These are phyloP conservation scores for Fraxinus angustifolia DNA, from an alignment of 305 asterid genomes.

Conservation along the genomic window DNA sequence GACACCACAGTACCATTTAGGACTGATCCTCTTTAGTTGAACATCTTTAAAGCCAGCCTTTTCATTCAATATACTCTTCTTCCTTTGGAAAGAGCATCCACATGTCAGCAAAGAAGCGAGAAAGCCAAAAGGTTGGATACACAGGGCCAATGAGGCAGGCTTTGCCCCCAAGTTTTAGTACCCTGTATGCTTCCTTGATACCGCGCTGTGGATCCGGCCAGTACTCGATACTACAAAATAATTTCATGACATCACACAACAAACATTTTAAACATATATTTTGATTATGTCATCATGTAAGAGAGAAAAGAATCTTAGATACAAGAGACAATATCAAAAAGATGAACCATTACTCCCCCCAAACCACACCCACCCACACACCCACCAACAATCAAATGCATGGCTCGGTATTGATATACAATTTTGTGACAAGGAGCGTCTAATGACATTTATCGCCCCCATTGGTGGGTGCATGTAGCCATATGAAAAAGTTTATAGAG, in stretches of 20 bases:
- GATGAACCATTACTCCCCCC: no score
- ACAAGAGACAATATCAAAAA: not conserved
- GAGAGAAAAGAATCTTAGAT: not conserved
- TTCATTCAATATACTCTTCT: constrained; percentile 88
- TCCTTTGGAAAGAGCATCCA: constrained; percentile 99
- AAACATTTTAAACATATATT: not conserved
- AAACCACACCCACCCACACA: no score
- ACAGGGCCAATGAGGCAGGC: constrained; percentile 93
- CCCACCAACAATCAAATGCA: not conserved
- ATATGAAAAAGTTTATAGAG: not conserved
- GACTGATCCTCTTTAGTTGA: constrained; percentile 82
- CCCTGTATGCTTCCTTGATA: constrained; percentile 90
- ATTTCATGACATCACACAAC: not conserved
- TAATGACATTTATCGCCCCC: not conserved
- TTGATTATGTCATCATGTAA: not conserved
- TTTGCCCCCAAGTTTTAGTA: constrained; percentile 73
- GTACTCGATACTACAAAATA: constrained; percentile 66
- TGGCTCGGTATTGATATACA: not conserved
- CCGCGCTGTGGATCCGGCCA: constrained; percentile 99
- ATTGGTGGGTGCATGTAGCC: not conserved
- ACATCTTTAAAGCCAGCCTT: constrained; percentile 87
- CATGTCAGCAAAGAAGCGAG: constrained; percentile 83
- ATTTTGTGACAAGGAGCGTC: not conserved
- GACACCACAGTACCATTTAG: constrained; percentile 95
- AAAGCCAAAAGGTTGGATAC: constrained; percentile 82